Evolutionary conservation across 2,329 filamentous ascomycete genomes (phyloP), one percentile per base, ranked within the genome.

Genomic region (Rutstroemia sp.): DNA sequence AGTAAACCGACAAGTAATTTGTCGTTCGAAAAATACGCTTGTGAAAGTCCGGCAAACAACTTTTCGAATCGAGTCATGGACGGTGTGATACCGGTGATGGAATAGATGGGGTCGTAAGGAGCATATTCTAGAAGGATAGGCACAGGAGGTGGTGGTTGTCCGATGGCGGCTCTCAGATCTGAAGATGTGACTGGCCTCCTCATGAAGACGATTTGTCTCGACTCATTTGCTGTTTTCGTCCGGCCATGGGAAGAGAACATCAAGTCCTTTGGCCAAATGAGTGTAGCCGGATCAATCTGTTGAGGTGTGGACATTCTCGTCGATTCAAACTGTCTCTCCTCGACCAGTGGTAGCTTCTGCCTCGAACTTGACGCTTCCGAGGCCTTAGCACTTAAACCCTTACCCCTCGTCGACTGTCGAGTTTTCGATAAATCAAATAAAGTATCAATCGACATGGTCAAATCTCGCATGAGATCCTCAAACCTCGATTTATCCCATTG

Each of bases 371-470:
- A 55, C 17, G 59, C 57, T 12, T 64, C 61, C 16, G 60, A 59
- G 21, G 45, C 46, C 44, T 65, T 66, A n/a, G 57, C 23, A 14
- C 50, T 19, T 34, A 61, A 42, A 9, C 57, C 25, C 30, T 34
- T 34, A 10, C 59, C 65, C 21, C 62, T 57, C 27, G 67, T 25
- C 82, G 78, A 39, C 46, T 69, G 66, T 19, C 87, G 76, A 14
- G 86, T 86, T 50, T 84, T 75, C 0, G 87, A 90, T 14, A 92
- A 75, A 65, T 91, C 87, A 68, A 88, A 91, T 1, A 92, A 77
- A 0, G 86, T 89, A 70, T 92, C 88, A 68, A 92, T 89, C 2
- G 86, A 89, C 5, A 82, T 81, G 16, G 87, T 91, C 61, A 92
- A 74, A 65, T 92, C 87, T 60, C 80, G 79, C 41, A 91, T 80